These are phyloP conservation scores for Colletotrichum sp. DNA, from an alignment of 2,329 filamentous ascomycete species.

Conservation along the genomic window DNA sequence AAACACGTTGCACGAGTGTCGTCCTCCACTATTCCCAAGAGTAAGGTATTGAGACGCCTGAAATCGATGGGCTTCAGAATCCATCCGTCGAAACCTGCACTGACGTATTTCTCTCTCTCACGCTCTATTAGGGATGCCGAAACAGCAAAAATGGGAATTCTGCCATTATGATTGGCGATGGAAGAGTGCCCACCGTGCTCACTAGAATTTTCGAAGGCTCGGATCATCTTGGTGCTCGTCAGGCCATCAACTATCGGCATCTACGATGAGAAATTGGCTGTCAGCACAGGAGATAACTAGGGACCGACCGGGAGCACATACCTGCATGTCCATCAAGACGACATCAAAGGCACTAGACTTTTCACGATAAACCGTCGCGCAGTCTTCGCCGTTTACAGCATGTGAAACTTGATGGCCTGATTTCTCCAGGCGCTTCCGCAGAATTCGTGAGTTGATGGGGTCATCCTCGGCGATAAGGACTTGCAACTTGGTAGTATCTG, in stretches of 20 bases:
- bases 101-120: conserved; percentile 71
- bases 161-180: conserved; percentile 64
- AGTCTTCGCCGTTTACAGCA: conserved; percentile 86
- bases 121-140: conserved; percentile 81
- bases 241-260: conserved; percentile 93
- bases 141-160: conserved; percentile 84
- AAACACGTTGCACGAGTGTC: conserved; percentile 64
- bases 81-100: conserved; percentile 88
- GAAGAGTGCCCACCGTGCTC: conserved; percentile 57
- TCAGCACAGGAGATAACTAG: not conserved
- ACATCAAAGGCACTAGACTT: conserved; percentile 71
- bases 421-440: conserved; percentile 81
- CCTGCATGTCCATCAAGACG: conserved; percentile 92
- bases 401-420: conserved; percentile 73
- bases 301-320: conserved; percentile 43
- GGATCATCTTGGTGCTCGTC: conserved; percentile 82
- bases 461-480: conserved; percentile 89
- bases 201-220: conserved; percentile 68
- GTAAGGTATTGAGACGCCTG: conserved; percentile 70
- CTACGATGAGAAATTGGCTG: conserved; percentile 44
- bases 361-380: conserved; percentile 72
- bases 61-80: conserved; percentile 90
- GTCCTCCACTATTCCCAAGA: conserved; percentile 71
- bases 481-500: conserved; percentile 50
- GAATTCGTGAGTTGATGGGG: conserved; percentile 82